Conservation (phyloP, 78 protist species). For the Dictyostelium purpureum region DNA sequence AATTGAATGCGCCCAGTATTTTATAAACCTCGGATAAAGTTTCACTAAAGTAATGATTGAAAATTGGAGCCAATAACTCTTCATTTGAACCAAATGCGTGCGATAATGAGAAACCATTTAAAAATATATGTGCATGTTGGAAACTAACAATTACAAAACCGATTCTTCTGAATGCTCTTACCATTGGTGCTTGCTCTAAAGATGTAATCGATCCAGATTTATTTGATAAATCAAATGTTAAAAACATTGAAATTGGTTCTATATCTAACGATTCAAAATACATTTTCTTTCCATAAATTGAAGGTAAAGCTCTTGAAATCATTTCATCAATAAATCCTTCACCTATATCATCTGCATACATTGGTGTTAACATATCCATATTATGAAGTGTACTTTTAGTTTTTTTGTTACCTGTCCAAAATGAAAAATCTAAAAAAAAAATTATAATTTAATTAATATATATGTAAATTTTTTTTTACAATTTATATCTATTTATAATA, state of each 20-base stretch:
- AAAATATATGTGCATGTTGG: constrained; percentile 70
- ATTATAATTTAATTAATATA: no score
- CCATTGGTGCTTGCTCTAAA: constrained; percentile 74
- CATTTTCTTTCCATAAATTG: constrained; percentile 71
- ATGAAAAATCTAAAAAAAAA: constrained; percentile 58
- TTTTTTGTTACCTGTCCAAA: constrained; percentile 62
- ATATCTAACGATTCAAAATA: constrained; percentile 66
- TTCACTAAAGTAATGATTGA: constrained; percentile 72
- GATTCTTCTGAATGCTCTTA: constrained; percentile 47
- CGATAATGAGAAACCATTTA: constrained; percentile 26
- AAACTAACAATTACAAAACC: constrained; percentile 75
- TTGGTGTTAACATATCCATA: constrained; percentile 33
- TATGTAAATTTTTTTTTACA: no score
- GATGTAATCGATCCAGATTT: constrained; percentile 23
- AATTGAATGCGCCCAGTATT: constrained; percentile 86
- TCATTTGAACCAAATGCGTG: constrained; percentile 79
- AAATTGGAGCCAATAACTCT: constrained; percentile 66
- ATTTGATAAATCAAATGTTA: constrained; percentile 69
- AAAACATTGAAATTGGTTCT: constrained; percentile 39
- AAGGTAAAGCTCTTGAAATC: constrained; percentile 39
- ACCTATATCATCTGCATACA: constrained; percentile 42
- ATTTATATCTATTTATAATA: no score
- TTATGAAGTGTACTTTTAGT: constrained; percentile 18
- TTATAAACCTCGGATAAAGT: constrained; percentile 75
- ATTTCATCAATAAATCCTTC: constrained; percentile 60